Percentiles rank a stretch among this genome's conserved stretches.
Conservation (phyloP, 192 early-diverging fungal genomes). For the Kickxella alabastrina region DNA sequence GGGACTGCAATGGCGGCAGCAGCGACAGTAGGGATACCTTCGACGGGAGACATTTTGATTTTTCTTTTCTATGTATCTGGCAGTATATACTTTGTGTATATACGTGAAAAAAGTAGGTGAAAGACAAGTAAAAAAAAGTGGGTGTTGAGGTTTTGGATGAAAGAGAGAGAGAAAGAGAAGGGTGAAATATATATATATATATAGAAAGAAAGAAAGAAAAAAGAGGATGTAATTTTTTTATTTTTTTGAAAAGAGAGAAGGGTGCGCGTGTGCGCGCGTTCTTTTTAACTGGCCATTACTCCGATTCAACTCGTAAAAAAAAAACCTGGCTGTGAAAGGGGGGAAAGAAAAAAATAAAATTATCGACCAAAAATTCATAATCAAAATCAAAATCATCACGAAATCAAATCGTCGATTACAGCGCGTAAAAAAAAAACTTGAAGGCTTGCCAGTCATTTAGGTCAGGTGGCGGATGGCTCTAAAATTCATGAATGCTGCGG, state of each 20-base stretch:
- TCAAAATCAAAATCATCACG: slow-evolving; percentile 2
- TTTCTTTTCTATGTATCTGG: background rate
- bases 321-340: background rate
- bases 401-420: too few relatives aligned
- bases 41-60: slow-evolving; percentile 19
- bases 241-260: slow-evolving; percentile 3
- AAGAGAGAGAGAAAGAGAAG: slow-evolving; percentile 1
- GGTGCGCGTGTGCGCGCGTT: too few relatives aligned
- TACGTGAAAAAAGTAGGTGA: background rate
- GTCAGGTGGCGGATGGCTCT: too few relatives aligned
- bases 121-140: background rate
- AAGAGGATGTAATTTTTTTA: background rate
- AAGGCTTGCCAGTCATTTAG: too few relatives aligned
- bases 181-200: background rate
- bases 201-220: background rate
- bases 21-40: slow-evolving; percentile 39
- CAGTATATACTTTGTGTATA: too few relatives aligned
- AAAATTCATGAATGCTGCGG: too few relatives aligned
- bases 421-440: slow-evolving; percentile 3
- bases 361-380: background rate
- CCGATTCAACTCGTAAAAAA: too few relatives aligned
- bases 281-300: too few relatives aligned
- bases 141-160: background rate
- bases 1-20: slow-evolving; percentile 7
- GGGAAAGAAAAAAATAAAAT: slow-evolving; percentile 1